These are phyloP conservation scores for Thermothelomyces thermophilus DNA, from an alignment of 2,329 filamentous ascomycete genomes.

Conservation along the genomic window DNA sequence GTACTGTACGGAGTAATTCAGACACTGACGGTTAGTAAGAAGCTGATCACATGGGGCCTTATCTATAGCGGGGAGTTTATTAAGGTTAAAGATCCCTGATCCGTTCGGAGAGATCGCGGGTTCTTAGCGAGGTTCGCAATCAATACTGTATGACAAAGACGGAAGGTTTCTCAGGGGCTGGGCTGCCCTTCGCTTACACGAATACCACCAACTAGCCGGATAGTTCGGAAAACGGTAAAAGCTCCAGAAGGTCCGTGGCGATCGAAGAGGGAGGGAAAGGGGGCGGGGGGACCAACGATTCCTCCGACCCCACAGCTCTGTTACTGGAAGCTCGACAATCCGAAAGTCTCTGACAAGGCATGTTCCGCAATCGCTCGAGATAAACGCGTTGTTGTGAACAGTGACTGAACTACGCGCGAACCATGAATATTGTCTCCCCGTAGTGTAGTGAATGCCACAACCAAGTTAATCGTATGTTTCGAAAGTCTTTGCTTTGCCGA, in stretches of 20 bases:
- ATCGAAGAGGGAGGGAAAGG: background rate
- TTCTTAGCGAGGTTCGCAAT: constrained; percentile 19
- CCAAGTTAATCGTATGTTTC: too few relatives aligned
- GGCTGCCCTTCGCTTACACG: constrained; percentile 20
- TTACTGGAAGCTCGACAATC: background rate
- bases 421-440: too few relatives aligned
- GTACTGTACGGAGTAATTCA: too few relatives aligned
- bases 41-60: constrained; percentile 13
- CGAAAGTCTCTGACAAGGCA: background rate
- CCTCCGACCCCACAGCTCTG: background rate
- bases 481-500: background rate
- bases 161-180: constrained; percentile 1
- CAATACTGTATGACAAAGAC: constrained; percentile 9
- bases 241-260: background rate
- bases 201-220: too few relatives aligned
- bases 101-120: constrained; percentile 20
- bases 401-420: too few relatives aligned
- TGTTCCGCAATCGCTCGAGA: background rate
- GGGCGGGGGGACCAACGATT: background rate
- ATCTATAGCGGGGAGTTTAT: constrained; percentile 13
- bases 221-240: constrained; percentile 5
- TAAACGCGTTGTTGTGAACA: too few relatives aligned
- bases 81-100: constrained; percentile 22
- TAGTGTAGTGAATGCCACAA: too few relatives aligned
- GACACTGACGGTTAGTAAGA: constrained; percentile 4